Percentiles rank a stretch among this genome's conserved stretches.
Evolutionary conservation across 768 basidiomycete genomes (phyloP).

Genomic region (Boletus speciosus): DNA sequence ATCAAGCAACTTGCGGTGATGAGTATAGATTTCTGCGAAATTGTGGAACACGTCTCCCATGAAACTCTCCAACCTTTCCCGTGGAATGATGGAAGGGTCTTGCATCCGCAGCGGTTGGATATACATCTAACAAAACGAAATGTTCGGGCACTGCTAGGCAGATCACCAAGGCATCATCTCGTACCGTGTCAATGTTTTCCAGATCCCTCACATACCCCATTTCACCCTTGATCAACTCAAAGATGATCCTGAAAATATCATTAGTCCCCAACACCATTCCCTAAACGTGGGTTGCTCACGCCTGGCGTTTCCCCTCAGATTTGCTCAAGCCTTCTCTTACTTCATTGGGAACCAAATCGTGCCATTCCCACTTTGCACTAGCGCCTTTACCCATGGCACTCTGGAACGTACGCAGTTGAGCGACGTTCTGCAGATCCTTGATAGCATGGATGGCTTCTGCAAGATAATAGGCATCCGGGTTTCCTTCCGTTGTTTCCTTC

Average conservation of each 20-base stretch:
- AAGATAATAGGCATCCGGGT: slow-evolving; percentile 80
- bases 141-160: background rate
- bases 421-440: slow-evolving; percentile 73
- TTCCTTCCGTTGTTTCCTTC: slow-evolving; percentile 75
- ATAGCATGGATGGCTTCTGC: slow-evolving; percentile 83
- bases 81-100: slow-evolving; percentile 75
- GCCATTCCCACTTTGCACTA: slow-evolving; percentile 85
- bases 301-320: slow-evolving; percentile 78
- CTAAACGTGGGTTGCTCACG: slow-evolving; percentile 47
- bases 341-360: slow-evolving; percentile 76
- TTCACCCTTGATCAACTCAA: slow-evolving; percentile 92
- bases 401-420: slow-evolving; percentile 88
- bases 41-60: slow-evolving; percentile 90
- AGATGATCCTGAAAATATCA: slow-evolving; percentile 64
- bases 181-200: slow-evolving; percentile 76
- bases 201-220: slow-evolving; percentile 94
- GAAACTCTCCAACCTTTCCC: slow-evolving; percentile 69
- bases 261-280: background rate
- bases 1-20: slow-evolving; percentile 75
- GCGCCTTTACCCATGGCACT: slow-evolving; percentile 80
- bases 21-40: slow-evolving; percentile 65
- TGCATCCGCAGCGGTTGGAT: slow-evolving; percentile 67
- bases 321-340: slow-evolving; percentile 58
- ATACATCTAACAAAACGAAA: slow-evolving; percentile 58
- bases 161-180: slow-evolving; percentile 19